These are phyloP conservation scores for Cicer chorassanicum DNA, from an alignment of 306 rosid genomes.

Conservation along the genomic window DNA sequence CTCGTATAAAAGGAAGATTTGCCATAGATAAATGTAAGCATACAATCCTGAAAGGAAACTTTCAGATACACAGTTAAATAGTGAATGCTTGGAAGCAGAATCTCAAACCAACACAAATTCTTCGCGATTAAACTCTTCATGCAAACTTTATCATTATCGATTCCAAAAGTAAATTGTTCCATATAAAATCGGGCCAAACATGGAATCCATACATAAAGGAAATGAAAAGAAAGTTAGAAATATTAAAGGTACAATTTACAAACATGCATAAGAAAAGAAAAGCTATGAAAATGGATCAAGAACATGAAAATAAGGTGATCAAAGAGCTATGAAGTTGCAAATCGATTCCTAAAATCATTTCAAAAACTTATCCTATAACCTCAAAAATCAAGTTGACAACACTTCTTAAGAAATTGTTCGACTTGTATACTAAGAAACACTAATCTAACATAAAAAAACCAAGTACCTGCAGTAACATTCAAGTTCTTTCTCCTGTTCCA, in stretches of 20 bases:
- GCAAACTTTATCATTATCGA: neutral
- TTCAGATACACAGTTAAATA: constrained; percentile 17
- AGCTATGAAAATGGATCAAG: constrained; percentile 15
- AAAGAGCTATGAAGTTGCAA: neutral
- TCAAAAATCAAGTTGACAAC: constrained; percentile 23
- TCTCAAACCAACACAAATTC: neutral
- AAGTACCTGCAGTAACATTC: constrained; percentile 3
- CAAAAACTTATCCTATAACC: neutral
- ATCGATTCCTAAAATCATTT: constrained; percentile 22
- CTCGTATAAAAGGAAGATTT: constrained; percentile 13
- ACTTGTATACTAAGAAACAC: constrained; percentile 1
- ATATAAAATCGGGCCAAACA: constrained; percentile 21
- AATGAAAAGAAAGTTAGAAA: constrained; percentile 10
- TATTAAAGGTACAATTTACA: neutral
- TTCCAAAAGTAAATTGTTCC: constrained; percentile 10
- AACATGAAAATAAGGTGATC: constrained; percentile 2
- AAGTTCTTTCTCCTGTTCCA: constrained; percentile 21
- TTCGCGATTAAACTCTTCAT: constrained; percentile 8
- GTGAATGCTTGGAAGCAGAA: constrained; percentile 1
- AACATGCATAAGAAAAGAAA: neutral
- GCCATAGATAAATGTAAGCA: constrained; percentile 3
- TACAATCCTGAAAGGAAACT: constrained; percentile 12
- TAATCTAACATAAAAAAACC: neutral
- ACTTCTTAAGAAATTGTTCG: constrained; percentile 7
- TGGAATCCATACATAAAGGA: constrained; percentile 21